Evolutionary conservation across 805 yeast species (phyloP), one percentile per base, ranked within the genome.

Genomic region (Wickerhamiella australiensis): DNA sequence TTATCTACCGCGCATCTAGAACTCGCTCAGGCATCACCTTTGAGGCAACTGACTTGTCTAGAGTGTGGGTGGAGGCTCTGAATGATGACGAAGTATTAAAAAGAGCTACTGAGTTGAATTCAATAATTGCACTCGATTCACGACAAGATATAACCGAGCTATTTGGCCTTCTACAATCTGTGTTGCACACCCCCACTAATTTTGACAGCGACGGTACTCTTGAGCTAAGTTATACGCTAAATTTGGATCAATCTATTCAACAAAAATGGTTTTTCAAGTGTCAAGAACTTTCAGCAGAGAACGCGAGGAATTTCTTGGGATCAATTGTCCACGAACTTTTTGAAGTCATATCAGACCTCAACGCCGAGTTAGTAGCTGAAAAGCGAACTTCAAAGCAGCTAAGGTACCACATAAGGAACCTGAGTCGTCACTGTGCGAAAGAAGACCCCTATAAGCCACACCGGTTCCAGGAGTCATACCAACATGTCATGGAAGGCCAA

Each of bases 381-480:
- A 12, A 25, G 11, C 5, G 6, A 3, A 22, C 23, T 3, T 15
- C 20, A 13, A 23, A 15, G 21, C 27, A 41, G n/a, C n/a, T 41
- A 8, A 41, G 23, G 12, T 41, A 41, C 20, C 44, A 41, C 12
- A 23, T 41, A 3, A 23, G 25, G 15, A 41, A 41, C 12, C 20
- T 41, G 13, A 25, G 17, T 22, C 29, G 44, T 3, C 6, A n/a
- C 11, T 41, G 44, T 15, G 44, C 29, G 5, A 41, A 41, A 23
- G 44, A 41, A 17, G 21, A 3, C 18, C 40, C 47, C 17, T 45
- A 45, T 13, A 22, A 33, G 11, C 47, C 47, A 5, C 47, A 36
- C 20, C n/a, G 47, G 35, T 45, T 23, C 12, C 47, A 45, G 25
- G 27, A 45, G 15, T n/a, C 17, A 7, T 45, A 45, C 27, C 31